These are phyloP conservation scores for Cladophialophora immunda DNA, from an alignment of 2,329 filamentous ascomycete species.

Conservation along the genomic window DNA sequence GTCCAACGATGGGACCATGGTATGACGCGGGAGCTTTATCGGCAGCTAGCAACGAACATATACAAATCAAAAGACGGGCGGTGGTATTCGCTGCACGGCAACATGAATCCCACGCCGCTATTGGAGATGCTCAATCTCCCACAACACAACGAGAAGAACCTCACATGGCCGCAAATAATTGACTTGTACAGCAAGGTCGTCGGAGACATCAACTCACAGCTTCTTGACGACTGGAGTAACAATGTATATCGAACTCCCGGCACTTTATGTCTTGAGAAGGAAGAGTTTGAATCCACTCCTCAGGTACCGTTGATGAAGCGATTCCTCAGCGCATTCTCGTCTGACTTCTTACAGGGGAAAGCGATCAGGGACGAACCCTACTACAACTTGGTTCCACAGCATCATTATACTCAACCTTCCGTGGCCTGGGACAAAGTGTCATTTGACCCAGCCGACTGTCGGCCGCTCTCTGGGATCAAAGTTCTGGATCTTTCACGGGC, in stretches of 20 bases:
- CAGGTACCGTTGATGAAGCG: background rate
- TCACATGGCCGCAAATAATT: conserved; percentile 19
- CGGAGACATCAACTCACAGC: conserved; percentile 10
- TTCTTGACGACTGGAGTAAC: conserved; percentile 30
- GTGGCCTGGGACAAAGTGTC: conserved; percentile 8
- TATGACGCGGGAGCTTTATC: conserved; percentile 23
- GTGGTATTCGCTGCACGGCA: conserved; percentile 48
- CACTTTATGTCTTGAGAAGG: conserved; percentile 23
- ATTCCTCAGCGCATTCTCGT: background rate
- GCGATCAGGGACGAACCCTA: conserved; percentile 12
- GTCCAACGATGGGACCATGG: conserved; percentile 26
- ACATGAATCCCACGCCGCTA: conserved; percentile 22
- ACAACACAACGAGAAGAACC: conserved; percentile 26
- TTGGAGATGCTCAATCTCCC: conserved; percentile 25
- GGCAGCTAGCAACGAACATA: conserved; percentile 49
- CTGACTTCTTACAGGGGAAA: conserved; percentile 1
- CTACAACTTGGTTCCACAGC: conserved; percentile 3
- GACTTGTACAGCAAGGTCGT: conserved; percentile 24
- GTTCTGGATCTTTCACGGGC: conserved; percentile 79
- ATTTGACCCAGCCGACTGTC: conserved; percentile 6
- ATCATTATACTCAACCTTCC: conserved; percentile 2
- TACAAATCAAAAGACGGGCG: conserved; percentile 55
- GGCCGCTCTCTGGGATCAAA: conserved; percentile 67
- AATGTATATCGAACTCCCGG: conserved; percentile 28
- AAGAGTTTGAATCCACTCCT: conserved; percentile 19